Conservation (phyloP, 116 monocot species). For the Cymodocea nodosa region DNA sequence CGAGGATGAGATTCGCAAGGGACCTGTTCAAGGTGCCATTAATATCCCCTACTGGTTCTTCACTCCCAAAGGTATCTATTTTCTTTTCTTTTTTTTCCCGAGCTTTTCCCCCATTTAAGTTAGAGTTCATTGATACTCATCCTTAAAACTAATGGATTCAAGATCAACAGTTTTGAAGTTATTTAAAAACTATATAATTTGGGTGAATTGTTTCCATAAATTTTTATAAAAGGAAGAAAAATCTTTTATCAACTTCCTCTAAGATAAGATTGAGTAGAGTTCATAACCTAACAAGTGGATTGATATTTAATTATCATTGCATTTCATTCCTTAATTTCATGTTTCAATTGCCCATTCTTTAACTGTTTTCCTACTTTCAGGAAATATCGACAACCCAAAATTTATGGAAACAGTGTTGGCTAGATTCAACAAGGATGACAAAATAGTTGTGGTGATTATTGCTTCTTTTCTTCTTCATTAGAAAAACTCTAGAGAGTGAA, state of each 20-base stretch:
- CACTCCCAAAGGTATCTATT: constrained; percentile 13
- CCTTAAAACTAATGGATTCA: too few relatives aligned
- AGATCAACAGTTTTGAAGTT: too few relatives aligned
- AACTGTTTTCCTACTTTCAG: constrained; percentile 5
- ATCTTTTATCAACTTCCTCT: too few relatives aligned
- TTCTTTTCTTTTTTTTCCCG: too few relatives aligned
- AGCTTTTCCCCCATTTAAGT: too few relatives aligned
- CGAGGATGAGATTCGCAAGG: constrained; percentile 26
- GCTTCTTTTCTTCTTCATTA: background rate
- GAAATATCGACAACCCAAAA: constrained; percentile 32
- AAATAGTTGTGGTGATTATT: constrained; percentile 33
- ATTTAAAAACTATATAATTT: too few relatives aligned
- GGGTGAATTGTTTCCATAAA: too few relatives aligned
- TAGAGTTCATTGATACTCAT: too few relatives aligned
- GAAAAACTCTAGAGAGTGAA: background rate
- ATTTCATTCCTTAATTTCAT: background rate
- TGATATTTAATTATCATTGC: too few relatives aligned
- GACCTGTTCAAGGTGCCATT: constrained; percentile 25
- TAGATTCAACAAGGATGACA: constrained; percentile 28
- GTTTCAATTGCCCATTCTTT: background rate
- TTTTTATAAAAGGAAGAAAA: too few relatives aligned
- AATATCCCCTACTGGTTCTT: constrained; percentile 44
- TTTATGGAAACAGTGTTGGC: constrained; percentile 33
- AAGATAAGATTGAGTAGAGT: too few relatives aligned
- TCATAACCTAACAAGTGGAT: too few relatives aligned